Evolutionary conservation across 352 stramenopile genomes (phyloP), one percentile per base, ranked within the genome.

Genomic region (Globisporangium takayamanum): DNA sequence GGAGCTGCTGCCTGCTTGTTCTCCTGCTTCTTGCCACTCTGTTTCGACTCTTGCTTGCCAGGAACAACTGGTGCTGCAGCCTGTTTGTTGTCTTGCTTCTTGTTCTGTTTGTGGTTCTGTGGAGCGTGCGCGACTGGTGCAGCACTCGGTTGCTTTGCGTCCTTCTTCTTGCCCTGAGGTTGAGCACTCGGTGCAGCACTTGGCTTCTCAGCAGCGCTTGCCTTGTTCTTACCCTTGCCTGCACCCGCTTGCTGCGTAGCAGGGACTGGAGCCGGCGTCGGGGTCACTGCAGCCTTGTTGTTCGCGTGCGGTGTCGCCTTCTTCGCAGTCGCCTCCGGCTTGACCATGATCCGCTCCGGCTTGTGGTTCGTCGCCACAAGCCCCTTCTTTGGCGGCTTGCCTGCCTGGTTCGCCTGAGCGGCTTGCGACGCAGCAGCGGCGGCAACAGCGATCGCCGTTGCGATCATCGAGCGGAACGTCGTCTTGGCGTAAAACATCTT

Each of bases 401-500:
- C 41, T 14, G 20, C 33, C 15, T 16, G 53, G 22, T 30, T 26
- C 39, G 20, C 22, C 12, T 55, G 56, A 20, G 36, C 47, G 6
- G 56, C n/a, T 26, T 60, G 55, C n/a, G 52, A 46, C 53, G 30
- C 30, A 6, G 44, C 20, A 16, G 45, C 46, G n/a, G 33, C 45
- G 5, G 55, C 46, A 33, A 60, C 46, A 18, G 55, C 55, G 45
- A 60, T 37, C 30, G 55, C 55, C 2, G 47, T 51, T n/a, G 46
- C 55, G 46, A 54, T 52, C 15, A 54, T 51, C 28, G 33, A 60
- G 55, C 55, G 55, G 46, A 60, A 51, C 11, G 55, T 60, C 20
- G 44, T 48, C 55, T 60, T 60, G 25, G 55, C 55, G 46, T 60
- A 60, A 20, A 60, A 49, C 55, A 60, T 60, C 45, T 54, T 49